Base-by-base conservation (phyloP, 169 alveolate species). In the Plasmodium cynomolgi region DNA sequence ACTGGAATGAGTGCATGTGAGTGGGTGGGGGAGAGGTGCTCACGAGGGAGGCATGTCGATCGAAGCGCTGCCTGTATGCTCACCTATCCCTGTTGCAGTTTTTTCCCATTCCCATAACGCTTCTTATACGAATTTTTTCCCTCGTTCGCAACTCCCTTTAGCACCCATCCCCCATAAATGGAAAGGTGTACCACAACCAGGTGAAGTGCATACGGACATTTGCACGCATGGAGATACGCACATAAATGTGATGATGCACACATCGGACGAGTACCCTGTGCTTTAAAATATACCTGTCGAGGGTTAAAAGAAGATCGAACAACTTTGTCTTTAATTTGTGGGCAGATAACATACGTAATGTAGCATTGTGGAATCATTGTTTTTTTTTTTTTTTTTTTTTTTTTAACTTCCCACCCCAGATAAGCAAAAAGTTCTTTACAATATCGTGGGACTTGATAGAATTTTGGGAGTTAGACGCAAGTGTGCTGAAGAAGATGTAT, bases 401-500 rank as follows among this genome's bases (percentile, higher is more conserved):
- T 73, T 0, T 5, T 47, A 0, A 0, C 73, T 91, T 1, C 37
- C 11, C 9, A 13, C 20, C 58, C 1, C 84, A 96, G 97, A 83
- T 91, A 68, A 94, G 97, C 29, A 88, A 96, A 75, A 91, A 91
- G 83, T 96, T 95, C 84, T 96, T 96, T 58, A 96, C 97, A 17
- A 91, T 96, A 77, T 96, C 97, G 79, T 77, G 47, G 23, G 84
- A 79, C 41, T 91, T 86, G 94, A 96, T 96, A 1, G 97, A 96
- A 39, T 96, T 96, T 86, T 96, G 97, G 97, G 96, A 96, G 23
- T 95, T 96, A 33, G 93, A 94, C 20, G 82, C 96, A n/a, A 83
- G 23, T 56, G 82, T 88, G 83, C 47, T 88, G 34, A 50, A 82
- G 75, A 88, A 88, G 54, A 88, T 88, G 94, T 88, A 88, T 81